Evolutionary conservation across 495 filamentous ascomycete genomes (phyloP).

Genomic region (Aspergillus sparsus): DNA sequence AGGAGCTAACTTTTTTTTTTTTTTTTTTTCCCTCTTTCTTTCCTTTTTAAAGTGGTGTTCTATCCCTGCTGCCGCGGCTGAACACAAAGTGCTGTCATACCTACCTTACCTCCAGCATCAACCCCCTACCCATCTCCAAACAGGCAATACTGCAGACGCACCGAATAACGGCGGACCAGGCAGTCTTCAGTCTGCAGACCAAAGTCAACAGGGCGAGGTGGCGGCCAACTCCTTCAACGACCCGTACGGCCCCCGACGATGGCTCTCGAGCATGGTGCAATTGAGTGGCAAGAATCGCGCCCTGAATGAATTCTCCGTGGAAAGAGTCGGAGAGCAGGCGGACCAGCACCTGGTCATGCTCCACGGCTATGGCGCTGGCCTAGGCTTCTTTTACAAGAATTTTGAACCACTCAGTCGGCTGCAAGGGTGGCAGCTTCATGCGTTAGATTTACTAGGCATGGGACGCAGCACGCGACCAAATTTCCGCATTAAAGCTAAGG

Average conservation of each 20-base stretch:
- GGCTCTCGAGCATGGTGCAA: slow-evolving; percentile 81
- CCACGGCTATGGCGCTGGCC: slow-evolving; percentile 92
- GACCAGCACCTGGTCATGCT: slow-evolving; percentile 93
- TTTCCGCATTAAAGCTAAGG: slow-evolving; percentile 81
- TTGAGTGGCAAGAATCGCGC: slow-evolving; percentile 82
- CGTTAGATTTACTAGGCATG: slow-evolving; percentile 92
- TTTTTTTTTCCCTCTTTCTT: slow-evolving; percentile 16
- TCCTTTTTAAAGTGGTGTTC: slow-evolving; percentile 95
- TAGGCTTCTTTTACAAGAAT: slow-evolving; percentile 98
- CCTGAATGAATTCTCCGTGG: slow-evolving; percentile 90
- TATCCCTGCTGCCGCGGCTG: slow-evolving; percentile 77
- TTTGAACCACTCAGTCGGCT: slow-evolving; percentile 81
- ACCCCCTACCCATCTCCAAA: slow-evolving; percentile 68
- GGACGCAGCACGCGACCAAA: slow-evolving; percentile 82
- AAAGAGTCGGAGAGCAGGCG: slow-evolving; percentile 72
- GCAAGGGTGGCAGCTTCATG: slow-evolving; percentile 85
- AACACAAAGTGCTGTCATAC: slow-evolving; percentile 85
- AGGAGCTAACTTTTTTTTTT: slow-evolving; percentile 17
- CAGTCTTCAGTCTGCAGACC: slow-evolving; percentile 42
- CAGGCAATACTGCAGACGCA: slow-evolving; percentile 52
- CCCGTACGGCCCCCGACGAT: slow-evolving; percentile 81
- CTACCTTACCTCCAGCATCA: slow-evolving; percentile 81
- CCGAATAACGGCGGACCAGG: slow-evolving; percentile 41
- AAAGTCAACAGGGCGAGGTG: slow-evolving; percentile 41
- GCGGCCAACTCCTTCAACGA: slow-evolving; percentile 59